Evolutionary conservation across 2,329 filamentous ascomycete genomes (phyloP).

Genomic region (Apiospora kogelbergensis): DNA sequence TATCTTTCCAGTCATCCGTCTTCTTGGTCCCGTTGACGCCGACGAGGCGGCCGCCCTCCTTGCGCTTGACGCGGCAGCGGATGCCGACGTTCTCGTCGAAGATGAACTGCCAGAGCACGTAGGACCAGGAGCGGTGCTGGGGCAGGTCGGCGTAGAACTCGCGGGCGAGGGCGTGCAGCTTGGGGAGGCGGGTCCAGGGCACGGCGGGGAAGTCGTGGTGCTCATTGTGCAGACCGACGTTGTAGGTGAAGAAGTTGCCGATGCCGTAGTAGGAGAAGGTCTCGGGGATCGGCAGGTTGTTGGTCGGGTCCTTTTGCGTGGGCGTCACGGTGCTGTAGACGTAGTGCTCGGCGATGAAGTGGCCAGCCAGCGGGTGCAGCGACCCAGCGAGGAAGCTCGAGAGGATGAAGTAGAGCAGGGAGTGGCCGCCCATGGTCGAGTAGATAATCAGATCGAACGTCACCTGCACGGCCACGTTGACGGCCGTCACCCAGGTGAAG

Average conservation of each 20-base stretch:
- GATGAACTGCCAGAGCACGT: conserved; percentile 95
- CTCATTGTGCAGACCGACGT: conserved; percentile 97
- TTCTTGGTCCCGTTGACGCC: conserved; percentile 45
- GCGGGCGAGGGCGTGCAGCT: conserved; percentile 74
- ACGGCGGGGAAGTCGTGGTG: conserved; percentile 98
- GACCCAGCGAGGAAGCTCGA: conserved; percentile 93
- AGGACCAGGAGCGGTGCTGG: conserved; percentile 84
- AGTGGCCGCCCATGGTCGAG: conserved; percentile 56
- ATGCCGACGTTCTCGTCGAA: conserved; percentile 86
- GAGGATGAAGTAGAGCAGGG: conserved; percentile 80
- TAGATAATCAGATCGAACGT: conserved; percentile 73
- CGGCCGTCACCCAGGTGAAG: conserved; percentile 78
- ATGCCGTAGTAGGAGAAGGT: conserved; percentile 97
- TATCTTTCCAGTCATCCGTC: conserved; percentile 61
- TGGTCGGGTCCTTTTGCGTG: conserved; percentile 55
- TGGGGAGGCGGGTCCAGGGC: conserved; percentile 85
- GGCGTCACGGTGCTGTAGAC: conserved; percentile 68
- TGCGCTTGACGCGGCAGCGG: conserved; percentile 90
- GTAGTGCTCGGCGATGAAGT: conserved; percentile 98
- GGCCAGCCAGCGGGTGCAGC: conserved; percentile 89
- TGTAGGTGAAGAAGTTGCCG: conserved; percentile 91
- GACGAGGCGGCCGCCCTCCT: conserved; percentile 68
- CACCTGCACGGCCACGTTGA: conserved; percentile 79
- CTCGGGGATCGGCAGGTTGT: conserved; percentile 73
- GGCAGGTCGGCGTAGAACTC: conserved; percentile 94